These are phyloP conservation scores for Verticillium nonalfalfae DNA, from an alignment of 2,329 filamentous ascomycete genomes.

Conservation along the genomic window DNA sequence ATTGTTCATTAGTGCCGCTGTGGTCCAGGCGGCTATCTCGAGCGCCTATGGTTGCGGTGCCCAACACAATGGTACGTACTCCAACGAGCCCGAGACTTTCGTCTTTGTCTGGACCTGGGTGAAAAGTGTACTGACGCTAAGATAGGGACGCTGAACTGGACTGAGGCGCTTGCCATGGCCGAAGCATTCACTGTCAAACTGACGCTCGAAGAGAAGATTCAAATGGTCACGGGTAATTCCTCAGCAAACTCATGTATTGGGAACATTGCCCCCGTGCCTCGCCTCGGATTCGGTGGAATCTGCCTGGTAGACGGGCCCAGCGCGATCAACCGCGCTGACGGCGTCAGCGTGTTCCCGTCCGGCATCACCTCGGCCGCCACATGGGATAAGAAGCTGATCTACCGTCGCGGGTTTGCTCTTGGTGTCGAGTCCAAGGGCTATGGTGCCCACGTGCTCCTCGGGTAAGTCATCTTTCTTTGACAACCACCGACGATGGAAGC, in stretches of 20 bases:
- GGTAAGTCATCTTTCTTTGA: too few relatives aligned
- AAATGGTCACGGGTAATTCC: not conserved
- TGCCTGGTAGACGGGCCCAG: not conserved
- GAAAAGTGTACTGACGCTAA: not conserved
- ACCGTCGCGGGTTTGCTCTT: conserved; percentile 44
- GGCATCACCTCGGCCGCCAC: conserved; percentile 66
- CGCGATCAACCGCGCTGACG: not conserved
- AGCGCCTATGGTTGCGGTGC: not conserved
- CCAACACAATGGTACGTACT: not conserved
- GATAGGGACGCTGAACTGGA: not conserved
- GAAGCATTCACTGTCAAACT: not conserved
- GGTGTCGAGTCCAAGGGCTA: conserved; percentile 46
- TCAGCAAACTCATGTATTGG: not conserved
- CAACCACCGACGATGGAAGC: too few relatives aligned
- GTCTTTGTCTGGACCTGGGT: too few relatives aligned
- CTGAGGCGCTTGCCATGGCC: not conserved
- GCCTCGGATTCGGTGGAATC: not conserved
- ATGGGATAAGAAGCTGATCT: conserved; percentile 53
- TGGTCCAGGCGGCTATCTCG: too few relatives aligned
- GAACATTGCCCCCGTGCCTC: not conserved
- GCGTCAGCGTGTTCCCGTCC: conserved; percentile 52
- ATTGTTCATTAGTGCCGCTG: too few relatives aligned
- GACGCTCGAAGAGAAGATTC: not conserved
- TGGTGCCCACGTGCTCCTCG: too few relatives aligned
- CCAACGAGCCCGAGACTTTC: not conserved